These are phyloP conservation scores for Neocallimastix lanati DNA, from an alignment of 192 early-diverging fungal species.

Conservation along the genomic window DNA sequence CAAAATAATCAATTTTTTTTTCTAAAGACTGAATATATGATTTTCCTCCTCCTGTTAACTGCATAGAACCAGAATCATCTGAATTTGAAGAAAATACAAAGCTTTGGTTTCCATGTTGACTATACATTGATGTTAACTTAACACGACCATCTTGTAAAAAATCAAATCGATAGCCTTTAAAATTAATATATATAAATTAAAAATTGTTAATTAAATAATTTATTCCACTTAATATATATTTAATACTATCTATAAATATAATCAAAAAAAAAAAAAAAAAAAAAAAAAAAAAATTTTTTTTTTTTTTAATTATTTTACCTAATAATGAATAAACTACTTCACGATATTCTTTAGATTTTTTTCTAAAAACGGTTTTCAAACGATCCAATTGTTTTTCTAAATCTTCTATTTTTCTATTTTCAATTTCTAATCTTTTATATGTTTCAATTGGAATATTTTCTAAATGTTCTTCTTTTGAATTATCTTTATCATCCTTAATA, in stretches of 20 bases:
- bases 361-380: neutral
- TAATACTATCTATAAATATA: no score
- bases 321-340: neutral
- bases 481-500: neutral
- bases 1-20: slow-evolving; percentile 39
- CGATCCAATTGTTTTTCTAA: neutral
- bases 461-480: neutral
- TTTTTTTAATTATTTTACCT: neutral
- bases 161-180: slow-evolving; percentile 29
- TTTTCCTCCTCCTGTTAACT: slow-evolving; percentile 47
- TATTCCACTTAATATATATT: no score
- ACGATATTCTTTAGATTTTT: neutral
- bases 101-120: slow-evolving; percentile 31
- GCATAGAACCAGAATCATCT: slow-evolving; percentile 45
- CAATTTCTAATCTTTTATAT: neutral
- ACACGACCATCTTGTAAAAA: slow-evolving; percentile 51
- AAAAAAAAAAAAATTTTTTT: no score
- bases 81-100: slow-evolving; percentile 55
- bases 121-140: slow-evolving; percentile 53
- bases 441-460: neutral
- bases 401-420: neutral
- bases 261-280: no score
- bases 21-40: slow-evolving; percentile 31
- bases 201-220: no score
- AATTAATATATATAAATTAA: no score